Base-by-base conservation (phyloP, 139 green algal species). In the Micractinium sp. region DNA sequence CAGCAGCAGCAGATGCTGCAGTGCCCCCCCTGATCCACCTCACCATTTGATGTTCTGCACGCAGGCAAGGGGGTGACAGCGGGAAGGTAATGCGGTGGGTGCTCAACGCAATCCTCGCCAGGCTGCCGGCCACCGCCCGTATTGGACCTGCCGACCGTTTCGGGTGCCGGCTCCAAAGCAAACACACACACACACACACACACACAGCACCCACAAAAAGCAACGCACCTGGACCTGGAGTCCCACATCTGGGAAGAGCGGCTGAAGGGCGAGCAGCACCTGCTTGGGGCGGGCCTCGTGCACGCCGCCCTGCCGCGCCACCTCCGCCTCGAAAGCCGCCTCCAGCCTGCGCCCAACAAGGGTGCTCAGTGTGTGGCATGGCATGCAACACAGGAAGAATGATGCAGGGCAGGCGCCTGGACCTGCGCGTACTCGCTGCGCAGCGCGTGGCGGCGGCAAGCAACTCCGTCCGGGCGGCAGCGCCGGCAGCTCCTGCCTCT, bases 41-140 rank as follows among this genome's bases (percentile, higher is more conserved):
- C 74, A 80, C 74, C 74, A 80, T 38, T 80, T 80, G 15, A 80
- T 53, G 74, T 80, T 85, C 79, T 85, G 79, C 79, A 27, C 7
- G 63, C 63, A 23, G 63, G 47, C 63, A 27, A 25, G 22, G 63
- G 63, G 63, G 63, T 5, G 63, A 12, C 9, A 27, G 9, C 63
- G 18, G 63, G 63, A 12, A 71, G 20, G 63, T 2, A 56, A 16
- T 56, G 47, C 5, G 47, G 47, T 56, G 47, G 47, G 47, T 56
- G 47, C 47, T 56, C 47, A 56, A 9, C 5, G 9, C 47, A 9
- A 5, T 56, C 47, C 9, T 5, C 47, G 9, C 7, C 47, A 56
- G 9, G 47, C 47, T 56, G 47, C 47, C 5, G 47, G 47, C 47
- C 7, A 9, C 47, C 47, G 47, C 47, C 47, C 9, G 47, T 56